phyloP scores from a whole-genome alignment of 1,284 basidiomycete species.

The Austroboletus niveus region DNA sequence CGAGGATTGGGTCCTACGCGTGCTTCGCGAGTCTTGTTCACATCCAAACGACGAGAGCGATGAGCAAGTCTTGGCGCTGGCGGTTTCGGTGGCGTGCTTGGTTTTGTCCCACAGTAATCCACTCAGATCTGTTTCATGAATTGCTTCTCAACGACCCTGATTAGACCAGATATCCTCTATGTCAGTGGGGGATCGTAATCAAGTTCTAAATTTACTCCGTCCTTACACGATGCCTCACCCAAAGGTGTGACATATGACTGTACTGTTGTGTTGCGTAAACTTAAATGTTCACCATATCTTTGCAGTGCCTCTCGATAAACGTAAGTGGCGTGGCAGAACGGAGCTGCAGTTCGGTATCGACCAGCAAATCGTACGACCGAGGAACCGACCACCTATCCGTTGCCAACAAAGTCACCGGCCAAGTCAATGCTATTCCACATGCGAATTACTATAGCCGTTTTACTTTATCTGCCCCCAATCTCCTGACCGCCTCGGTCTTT shows the following conservation, averaged over 20 bases:
- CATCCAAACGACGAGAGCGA: conserved; percentile 7
- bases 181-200: conserved; percentile 31
- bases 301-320: conserved; percentile 23
- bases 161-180: conserved; percentile 38
- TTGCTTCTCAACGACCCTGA: conserved; percentile 22
- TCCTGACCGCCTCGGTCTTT: conserved; percentile 44
- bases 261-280: neutral
- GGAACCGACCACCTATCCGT: conserved; percentile 11
- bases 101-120: conserved; percentile 37
- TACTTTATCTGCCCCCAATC: conserved; percentile 35
- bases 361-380: conserved; percentile 24
- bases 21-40: conserved; percentile 19
- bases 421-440: conserved; percentile 7
- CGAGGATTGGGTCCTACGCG: conserved; percentile 32
- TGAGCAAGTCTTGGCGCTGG: conserved; percentile 24
- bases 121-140: conserved; percentile 26
- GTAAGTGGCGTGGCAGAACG: conserved; percentile 28
- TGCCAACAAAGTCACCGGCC: conserved; percentile 9
- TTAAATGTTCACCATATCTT: conserved; percentile 17
- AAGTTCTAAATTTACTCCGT: conserved; percentile 38
- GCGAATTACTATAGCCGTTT: conserved; percentile 23
- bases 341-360: conserved; percentile 16
- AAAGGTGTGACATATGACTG: conserved; percentile 29
- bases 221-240: conserved; percentile 32
- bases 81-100: conserved; percentile 34